phyloP scores from a whole-genome alignment of 1,284 basidiomycete species.

The Rhodotorula sp. region DNA sequence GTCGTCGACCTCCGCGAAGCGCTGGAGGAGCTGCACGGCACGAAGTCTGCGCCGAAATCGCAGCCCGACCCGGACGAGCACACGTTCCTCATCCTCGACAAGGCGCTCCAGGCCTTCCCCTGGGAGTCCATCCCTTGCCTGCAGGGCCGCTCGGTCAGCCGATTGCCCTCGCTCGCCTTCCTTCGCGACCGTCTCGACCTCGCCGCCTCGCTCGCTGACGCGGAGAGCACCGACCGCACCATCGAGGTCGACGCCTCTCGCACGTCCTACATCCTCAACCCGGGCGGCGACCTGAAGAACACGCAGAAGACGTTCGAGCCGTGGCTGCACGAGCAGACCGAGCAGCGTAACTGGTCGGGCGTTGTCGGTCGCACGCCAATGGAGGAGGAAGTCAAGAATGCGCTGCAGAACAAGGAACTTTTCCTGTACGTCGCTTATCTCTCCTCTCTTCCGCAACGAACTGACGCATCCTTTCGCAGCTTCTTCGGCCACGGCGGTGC shows the following conservation, averaged over 20 bases:
- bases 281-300: slow-evolving; percentile 80
- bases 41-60: slow-evolving; percentile 49
- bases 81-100: slow-evolving; percentile 85
- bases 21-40: slow-evolving; percentile 50
- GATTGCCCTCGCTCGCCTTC: slow-evolving; percentile 87
- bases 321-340: slow-evolving; percentile 68
- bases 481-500: slow-evolving; percentile 97
- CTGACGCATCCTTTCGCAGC: slow-evolving; percentile 54
- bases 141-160: slow-evolving; percentile 79
- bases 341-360: slow-evolving; percentile 74
- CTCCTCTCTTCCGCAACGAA: neutral
- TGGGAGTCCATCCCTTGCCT: slow-evolving; percentile 95
- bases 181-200: slow-evolving; percentile 76
- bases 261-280: slow-evolving; percentile 86
- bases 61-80: slow-evolving; percentile 56
- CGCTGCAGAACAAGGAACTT: slow-evolving; percentile 70
- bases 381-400: slow-evolving; percentile 75
- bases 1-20: slow-evolving; percentile 66
- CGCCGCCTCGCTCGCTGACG: slow-evolving; percentile 39
- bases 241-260: slow-evolving; percentile 65
- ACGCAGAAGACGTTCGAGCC: slow-evolving; percentile 79
- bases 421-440: slow-evolving; percentile 69
- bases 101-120: slow-evolving; percentile 82
- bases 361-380: slow-evolving; percentile 72
- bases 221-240: slow-evolving; percentile 41